These are phyloP conservation scores for Sclerotinia glacialis DNA, from an alignment of 2,329 filamentous ascomycete species.

Conservation along the genomic window DNA sequence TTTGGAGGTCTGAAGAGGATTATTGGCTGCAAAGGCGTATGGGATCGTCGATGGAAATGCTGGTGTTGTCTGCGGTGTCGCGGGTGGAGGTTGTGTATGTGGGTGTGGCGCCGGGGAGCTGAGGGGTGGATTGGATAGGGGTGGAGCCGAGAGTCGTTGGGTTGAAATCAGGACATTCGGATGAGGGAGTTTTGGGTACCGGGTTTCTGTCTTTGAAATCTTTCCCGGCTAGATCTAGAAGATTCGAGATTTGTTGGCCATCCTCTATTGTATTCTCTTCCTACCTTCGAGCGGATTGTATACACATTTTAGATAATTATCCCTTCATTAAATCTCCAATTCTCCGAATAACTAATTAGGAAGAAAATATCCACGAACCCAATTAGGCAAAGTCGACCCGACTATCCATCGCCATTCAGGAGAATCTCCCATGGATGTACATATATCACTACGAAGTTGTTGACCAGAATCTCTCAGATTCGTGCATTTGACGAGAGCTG, in stretches of 20 bases:
- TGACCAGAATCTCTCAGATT: neutral
- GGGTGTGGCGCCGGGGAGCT: neutral
- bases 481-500: neutral
- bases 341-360: constrained; percentile 40
- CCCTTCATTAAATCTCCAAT: constrained; percentile 38
- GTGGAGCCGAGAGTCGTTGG: neutral
- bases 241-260: constrained; percentile 22
- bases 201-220: constrained; percentile 5
- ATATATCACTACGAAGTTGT: constrained; percentile 34
- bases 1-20: constrained; percentile 8
- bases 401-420: constrained; percentile 38
- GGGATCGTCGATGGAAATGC: constrained; percentile 20
- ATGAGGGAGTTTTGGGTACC: neutral
- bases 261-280: constrained; percentile 15
- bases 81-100: constrained; percentile 22
- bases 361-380: constrained; percentile 41
- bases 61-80: constrained; percentile 22
- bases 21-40: constrained; percentile 25
- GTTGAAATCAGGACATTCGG: neutral
- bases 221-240: constrained; percentile 7
- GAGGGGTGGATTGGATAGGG: too few relatives aligned
- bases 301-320: constrained; percentile 27
- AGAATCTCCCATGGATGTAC: constrained; percentile 40
- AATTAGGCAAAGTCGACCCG: constrained; percentile 40
- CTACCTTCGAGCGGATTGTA: neutral